phyloP scores from a whole-genome alignment of 2,329 filamentous ascomycete genomes.

The Teratosphaeria nubilosa region DNA sequence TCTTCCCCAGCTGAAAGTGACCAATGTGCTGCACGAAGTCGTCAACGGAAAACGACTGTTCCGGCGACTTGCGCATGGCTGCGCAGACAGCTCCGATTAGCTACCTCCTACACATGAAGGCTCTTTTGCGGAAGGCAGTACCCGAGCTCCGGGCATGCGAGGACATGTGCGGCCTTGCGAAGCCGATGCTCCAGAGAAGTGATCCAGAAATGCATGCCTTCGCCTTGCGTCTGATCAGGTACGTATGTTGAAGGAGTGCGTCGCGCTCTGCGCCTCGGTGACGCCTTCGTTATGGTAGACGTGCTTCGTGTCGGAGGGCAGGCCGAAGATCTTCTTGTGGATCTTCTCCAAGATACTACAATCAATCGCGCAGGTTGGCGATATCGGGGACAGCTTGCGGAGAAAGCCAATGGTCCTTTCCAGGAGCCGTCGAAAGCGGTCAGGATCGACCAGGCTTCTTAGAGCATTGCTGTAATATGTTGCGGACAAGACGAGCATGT shows the following conservation, averaged over 20 bases:
- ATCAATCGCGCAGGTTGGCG: constrained; percentile 65
- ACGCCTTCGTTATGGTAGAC: constrained; percentile 17
- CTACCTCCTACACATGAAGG: too few species aligned
- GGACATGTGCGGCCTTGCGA: too few species aligned
- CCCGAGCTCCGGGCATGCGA: too few species aligned
- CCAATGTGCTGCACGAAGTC: too few species aligned
- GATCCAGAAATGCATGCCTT: background rate
- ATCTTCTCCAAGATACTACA: constrained; percentile 58
- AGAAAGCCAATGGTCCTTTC: constrained; percentile 69
- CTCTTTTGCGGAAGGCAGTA: too few species aligned
- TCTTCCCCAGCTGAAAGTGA: too few species aligned
- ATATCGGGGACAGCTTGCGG: constrained; percentile 56
- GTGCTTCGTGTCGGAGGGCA: constrained; percentile 4
- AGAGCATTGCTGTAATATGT: constrained; percentile 54
- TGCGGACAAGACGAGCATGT: constrained; percentile 80
- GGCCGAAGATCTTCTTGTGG: constrained; percentile 26
- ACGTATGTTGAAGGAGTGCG: constrained; percentile 13
- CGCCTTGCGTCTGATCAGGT: background rate
- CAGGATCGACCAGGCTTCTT: constrained; percentile 45
- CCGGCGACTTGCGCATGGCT: too few species aligned
- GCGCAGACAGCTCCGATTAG: too few species aligned
- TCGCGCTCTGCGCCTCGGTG: constrained; percentile 10
- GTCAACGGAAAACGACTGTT: too few species aligned
- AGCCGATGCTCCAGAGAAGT: background rate
- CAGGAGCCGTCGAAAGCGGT: constrained; percentile 52